Evolutionary conservation across 331 rosid species (phyloP), one percentile per base, ranked within the genome.

Genomic region (Telfairia occidentalis): DNA sequence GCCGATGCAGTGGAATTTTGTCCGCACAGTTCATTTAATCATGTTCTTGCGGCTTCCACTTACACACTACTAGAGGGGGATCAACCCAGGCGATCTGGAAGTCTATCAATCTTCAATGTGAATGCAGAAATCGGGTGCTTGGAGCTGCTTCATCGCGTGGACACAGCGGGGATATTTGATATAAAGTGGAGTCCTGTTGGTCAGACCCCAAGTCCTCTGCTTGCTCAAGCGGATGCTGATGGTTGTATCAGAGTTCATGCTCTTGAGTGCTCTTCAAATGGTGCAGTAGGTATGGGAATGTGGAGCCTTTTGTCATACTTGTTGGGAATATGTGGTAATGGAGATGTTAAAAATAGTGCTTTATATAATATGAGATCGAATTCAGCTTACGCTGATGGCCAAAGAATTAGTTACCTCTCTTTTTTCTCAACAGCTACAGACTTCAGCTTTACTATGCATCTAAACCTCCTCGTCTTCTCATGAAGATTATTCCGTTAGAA

Each of bases 1-100:
- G 91, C 95, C 19, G 96, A 94, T 50, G 96, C 89, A 3, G 98
- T 88, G 9, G 96, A 91, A 82, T 94, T 94, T 77, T 94, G 97
- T 64, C 90, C 96, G 4, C 89, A 88, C 74, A 60, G 82, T 49
- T 60, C 80, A 21, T 74, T 77, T 82, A 83, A 40, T 54, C 79
- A 88, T 78, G 84, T 88, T 82, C 81, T 94, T 76, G 98, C 96
- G 0, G 92, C 90, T 57, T 89, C 97, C 11, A 91, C 98, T 4
- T 94, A 91, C 81, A 89, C 89, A 34, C 80, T 91, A 43, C 89
- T 82, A 55, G 97, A 91, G 78, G 97, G 91, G 26, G 88, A 79
- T 76, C 79, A 5, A 18, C 96, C 88, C 23, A 83, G 81, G 71
- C 83, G 96, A 55, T 78, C 75, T 7, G 98, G 98, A 70, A 89